Base-by-base conservation (phyloP, 306 rosid genomes). In the Cucumis cinereus region DNA sequence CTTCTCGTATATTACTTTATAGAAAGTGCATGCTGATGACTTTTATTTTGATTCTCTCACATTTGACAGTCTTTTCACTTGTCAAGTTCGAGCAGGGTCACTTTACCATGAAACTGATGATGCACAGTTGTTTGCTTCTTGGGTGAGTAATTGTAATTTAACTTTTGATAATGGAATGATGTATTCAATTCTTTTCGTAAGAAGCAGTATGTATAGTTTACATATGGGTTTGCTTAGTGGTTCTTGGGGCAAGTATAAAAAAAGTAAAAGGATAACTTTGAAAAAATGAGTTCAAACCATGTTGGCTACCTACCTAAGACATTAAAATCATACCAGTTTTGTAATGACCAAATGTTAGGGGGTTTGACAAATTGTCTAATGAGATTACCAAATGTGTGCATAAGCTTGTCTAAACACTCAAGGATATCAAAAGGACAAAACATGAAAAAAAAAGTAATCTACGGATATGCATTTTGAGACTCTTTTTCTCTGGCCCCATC, bases 61-160 rank as follows among this genome's bases (percentile, higher is more conserved):
- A 82, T 54, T 36, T 74, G 74, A 26, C 73, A 94, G 99, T 90
- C 41, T 2, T 53, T 94, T 86, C 78, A 94, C 99, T 36, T 94
- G 99, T 83, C 90, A 94, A 91, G 96, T 89, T 78, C 97, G 95
- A 80, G 97, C 97, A 22, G 99, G 99, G 47, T 94, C 99, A 17
- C 85, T 94, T 79, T 83, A 71, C 81, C 90, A 87, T 83, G 99
- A 94, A 89, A 78, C 36, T 60, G 93, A 80, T 54, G 99, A 94
- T 60, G 99, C 99, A 24, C 77, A 87, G 63, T 57, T 79, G 63
- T 92, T 94, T 84, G 95, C 97, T 73, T 94, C 96, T 77, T 94
- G 99, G 99, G 99, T 94, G 81, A 86, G 90, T 86, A 70, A 78
- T 80, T 66, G 23, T 35, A 61, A 30, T 80, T 80, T 73, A 77